Evolutionary conservation across 148 eudicot genomes (phyloP).

Genomic region (Polygonum aviculare): DNA sequence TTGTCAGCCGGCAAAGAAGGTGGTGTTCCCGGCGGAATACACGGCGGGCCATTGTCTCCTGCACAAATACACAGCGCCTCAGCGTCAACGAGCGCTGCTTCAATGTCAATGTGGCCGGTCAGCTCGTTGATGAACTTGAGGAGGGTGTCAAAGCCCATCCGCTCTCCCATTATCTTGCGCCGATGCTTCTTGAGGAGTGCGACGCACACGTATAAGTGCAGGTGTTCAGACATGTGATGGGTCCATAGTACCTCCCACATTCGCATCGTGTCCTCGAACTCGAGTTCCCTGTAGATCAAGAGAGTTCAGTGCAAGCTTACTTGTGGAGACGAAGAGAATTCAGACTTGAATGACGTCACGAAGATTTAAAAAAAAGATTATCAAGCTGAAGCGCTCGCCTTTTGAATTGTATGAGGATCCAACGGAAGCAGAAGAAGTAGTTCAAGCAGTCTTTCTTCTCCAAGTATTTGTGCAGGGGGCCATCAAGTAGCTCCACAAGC

Average conservation of each 20-base stretch:
- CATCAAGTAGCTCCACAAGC: conserved; percentile 85
- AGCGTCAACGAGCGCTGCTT: conserved; percentile 53
- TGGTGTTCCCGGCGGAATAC: conserved; percentile 95
- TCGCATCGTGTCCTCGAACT: conserved; percentile 55
- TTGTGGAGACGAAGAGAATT: neutral
- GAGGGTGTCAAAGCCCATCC: conserved; percentile 91
- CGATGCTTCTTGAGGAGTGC: conserved; percentile 73
- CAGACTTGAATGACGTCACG: neutral
- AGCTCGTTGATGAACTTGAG: conserved; percentile 85
- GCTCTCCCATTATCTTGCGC: conserved; percentile 71
- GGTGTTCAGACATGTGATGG: conserved; percentile 69
- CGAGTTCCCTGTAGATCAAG: conserved; percentile 53
- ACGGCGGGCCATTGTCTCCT: conserved; percentile 84
- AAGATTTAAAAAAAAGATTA: neutral
- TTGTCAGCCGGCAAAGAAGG: conserved; percentile 68
- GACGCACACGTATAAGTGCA: conserved; percentile 71
- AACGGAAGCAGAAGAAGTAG: conserved; percentile 96
- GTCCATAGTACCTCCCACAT: conserved; percentile 97
- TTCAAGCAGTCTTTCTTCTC: conserved; percentile 85
- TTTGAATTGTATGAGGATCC: conserved; percentile 94
- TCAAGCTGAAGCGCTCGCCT: conserved; percentile 35
- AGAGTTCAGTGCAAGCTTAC: neutral
- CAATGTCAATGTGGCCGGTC: conserved; percentile 75
- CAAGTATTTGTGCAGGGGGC: conserved; percentile 71
- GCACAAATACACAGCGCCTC: conserved; percentile 88